Evolutionary conservation across 2,329 filamentous ascomycete genomes (phyloP).

Genomic region (Dactylellina sp.): DNA sequence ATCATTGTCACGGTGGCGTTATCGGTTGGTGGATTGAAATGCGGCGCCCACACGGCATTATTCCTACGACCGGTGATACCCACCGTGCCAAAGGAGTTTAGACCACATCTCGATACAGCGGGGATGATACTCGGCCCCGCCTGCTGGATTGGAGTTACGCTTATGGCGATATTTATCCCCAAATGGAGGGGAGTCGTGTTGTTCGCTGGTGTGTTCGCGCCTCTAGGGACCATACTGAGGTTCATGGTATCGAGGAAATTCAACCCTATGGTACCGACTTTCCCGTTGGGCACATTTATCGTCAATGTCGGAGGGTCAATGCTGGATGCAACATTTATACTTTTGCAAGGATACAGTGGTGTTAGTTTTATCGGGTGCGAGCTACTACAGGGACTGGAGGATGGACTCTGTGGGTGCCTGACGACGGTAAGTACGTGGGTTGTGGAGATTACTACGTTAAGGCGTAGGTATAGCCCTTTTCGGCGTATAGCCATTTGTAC

Average conservation of each 20-base stretch:
- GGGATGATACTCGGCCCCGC: slow-evolving; percentile 76
- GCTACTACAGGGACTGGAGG: slow-evolving; percentile 74
- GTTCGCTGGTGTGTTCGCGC: slow-evolving; percentile 85
- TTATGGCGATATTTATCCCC: slow-evolving; percentile 79
- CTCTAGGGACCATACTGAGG: slow-evolving; percentile 78
- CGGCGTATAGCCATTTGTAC: too few relatives aligned
- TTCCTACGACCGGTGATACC: slow-evolving; percentile 67
- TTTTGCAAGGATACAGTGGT: slow-evolving; percentile 65
- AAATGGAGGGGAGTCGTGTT: slow-evolving; percentile 81
- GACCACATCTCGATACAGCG: slow-evolving; percentile 72
- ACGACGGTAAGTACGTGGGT: slow-evolving; percentile 78
- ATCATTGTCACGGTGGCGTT: slow-evolving; percentile 78
- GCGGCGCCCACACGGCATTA: slow-evolving; percentile 80
- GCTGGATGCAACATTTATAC: slow-evolving; percentile 74
- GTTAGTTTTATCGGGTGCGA: slow-evolving; percentile 73
- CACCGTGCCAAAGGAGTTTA: slow-evolving; percentile 72
- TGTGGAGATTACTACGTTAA: slow-evolving; percentile 70
- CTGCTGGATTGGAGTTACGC: slow-evolving; percentile 80
- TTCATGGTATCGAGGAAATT: slow-evolving; percentile 78
- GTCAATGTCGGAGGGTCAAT: slow-evolving; percentile 83
- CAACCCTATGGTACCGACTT: slow-evolving; percentile 75
- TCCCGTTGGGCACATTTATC: slow-evolving; percentile 86
- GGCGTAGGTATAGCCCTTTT: slow-evolving; percentile 60
- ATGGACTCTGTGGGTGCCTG: slow-evolving; percentile 76
- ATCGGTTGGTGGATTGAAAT: slow-evolving; percentile 75